phyloP scores from a whole-genome alignment of 2,329 filamentous ascomycete species.

The Pseudocercospora eumusae region DNA sequence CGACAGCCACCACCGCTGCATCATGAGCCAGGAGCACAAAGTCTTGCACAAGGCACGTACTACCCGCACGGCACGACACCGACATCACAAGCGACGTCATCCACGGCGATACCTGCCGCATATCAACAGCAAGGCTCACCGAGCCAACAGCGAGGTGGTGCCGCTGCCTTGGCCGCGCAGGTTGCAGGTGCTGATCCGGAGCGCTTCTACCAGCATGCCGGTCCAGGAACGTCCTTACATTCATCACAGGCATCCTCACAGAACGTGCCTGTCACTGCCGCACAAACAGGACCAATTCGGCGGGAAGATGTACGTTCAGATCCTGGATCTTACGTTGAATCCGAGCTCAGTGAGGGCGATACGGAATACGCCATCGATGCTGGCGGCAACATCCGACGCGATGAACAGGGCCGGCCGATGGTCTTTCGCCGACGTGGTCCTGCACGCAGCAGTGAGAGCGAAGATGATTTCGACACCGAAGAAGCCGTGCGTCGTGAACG shows the following conservation, averaged over 20 bases:
- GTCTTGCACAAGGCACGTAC: conserved; percentile 25
- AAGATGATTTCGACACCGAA: conserved; percentile 58
- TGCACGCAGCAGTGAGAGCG: conserved; percentile 32
- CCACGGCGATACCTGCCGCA: conserved; percentile 16
- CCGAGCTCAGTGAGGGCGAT: conserved; percentile 62
- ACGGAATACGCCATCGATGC: conserved; percentile 71
- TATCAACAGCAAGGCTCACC: conserved; percentile 17
- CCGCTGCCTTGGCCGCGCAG: conserved; percentile 14
- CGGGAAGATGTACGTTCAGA: conserved; percentile 30
- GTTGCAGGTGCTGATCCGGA: conserved; percentile 28
- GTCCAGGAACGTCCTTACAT: conserved; percentile 38
- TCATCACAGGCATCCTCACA: conserved; percentile 30
- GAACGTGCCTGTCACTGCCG: conserved; percentile 13
- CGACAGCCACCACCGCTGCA: conserved; percentile 39
- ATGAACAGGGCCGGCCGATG: conserved; percentile 63
- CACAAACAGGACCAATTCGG: conserved; percentile 41
- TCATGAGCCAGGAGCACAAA: conserved; percentile 42
- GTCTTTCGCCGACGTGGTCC: conserved; percentile 46
- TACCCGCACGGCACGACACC: conserved; percentile 23
- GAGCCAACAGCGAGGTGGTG: conserved; percentile 13
- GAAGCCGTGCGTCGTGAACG: conserved; percentile 53
- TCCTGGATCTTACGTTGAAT: conserved; percentile 35
- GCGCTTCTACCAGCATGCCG: conserved; percentile 52
- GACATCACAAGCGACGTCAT: conserved; percentile 15
- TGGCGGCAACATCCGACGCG: conserved; percentile 62